Percentiles rank a stretch among this genome's conserved stretches.
Conservation (phyloP, 176 grass and related monocot species). For the Cenchrus fungigraminus region DNA sequence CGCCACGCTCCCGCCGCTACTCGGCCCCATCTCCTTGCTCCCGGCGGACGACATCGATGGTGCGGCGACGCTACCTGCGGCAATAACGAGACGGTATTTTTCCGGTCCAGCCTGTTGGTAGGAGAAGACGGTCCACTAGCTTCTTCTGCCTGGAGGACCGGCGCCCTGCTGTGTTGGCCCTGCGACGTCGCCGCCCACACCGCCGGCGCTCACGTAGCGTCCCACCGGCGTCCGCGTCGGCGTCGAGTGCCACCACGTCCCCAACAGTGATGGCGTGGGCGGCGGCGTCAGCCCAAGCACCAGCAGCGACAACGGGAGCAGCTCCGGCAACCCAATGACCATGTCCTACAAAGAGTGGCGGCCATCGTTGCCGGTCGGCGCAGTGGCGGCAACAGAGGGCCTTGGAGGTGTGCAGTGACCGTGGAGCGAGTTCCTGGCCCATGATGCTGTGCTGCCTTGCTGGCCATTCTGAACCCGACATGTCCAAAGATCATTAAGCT, state of each 20-base stretch:
- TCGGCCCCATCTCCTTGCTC: too few relatives aligned
- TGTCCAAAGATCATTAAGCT: background rate
- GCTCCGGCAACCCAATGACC: background rate
- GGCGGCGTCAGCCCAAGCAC: background rate
- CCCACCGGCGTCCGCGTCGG: conserved; percentile 55
- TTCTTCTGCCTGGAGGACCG: too few relatives aligned
- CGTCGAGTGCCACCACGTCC: background rate
- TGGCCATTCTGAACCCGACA: conserved; percentile 48
- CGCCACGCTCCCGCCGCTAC: too few relatives aligned
- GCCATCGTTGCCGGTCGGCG: background rate
- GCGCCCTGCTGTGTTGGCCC: conserved; percentile 58
- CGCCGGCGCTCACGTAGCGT: conserved; percentile 41
- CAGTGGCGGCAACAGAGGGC: background rate
- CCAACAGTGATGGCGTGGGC: too few relatives aligned
- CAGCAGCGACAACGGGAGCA: conserved; percentile 43
- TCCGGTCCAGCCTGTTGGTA: background rate
- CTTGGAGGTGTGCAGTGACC: conserved; percentile 22
- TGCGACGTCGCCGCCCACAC: conserved; percentile 74
- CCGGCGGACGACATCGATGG: too few relatives aligned
- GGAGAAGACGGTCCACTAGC: conserved; percentile 50
- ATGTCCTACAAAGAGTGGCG: background rate
- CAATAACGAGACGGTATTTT: too few relatives aligned
- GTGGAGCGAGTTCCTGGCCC: conserved; percentile 55
- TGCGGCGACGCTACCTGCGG: too few relatives aligned
- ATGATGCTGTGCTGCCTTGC: conserved; percentile 26